Percentiles rank a stretch among this genome's conserved stretches.
These are phyloP conservation scores for Saururus chinensis DNA, from an alignment of 164 flowering plant species.

Conservation along the genomic window DNA sequence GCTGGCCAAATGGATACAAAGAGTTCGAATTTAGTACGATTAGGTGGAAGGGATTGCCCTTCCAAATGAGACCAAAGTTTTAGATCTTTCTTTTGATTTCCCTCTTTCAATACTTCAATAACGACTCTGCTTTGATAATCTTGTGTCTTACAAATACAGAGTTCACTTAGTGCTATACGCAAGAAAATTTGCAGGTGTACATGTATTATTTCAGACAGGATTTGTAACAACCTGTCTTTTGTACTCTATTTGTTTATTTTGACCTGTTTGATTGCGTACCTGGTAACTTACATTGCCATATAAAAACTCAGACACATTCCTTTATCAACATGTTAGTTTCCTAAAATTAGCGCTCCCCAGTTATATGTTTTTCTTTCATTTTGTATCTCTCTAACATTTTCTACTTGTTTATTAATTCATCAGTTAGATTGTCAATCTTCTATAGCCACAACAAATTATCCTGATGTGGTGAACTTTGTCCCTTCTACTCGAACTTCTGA, in stretches of 20 bases:
- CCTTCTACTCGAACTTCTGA: not conserved
- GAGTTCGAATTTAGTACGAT: no score
- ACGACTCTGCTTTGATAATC: not conserved
- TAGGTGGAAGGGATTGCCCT: no score
- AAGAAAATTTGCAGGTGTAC: no score
- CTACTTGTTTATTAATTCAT: not conserved
- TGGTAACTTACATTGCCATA: not conserved
- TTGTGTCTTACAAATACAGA: not conserved
- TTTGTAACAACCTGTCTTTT: not conserved
- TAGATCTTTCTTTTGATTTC: no score
- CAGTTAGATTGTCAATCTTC: not conserved
- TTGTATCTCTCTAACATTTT: not conserved
- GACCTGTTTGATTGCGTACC: not conserved
- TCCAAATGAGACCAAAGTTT: no score
- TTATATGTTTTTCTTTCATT: not conserved
- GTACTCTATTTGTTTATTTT: no score
- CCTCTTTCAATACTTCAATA: no score
- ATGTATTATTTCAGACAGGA: not conserved
- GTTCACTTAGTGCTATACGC: no score
- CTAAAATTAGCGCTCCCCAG: not conserved
- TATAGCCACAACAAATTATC: not conserved
- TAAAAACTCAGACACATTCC: not conserved
- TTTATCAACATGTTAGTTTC: not conserved
- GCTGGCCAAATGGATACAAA: not conserved
- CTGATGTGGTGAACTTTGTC: not conserved